Percentiles rank a stretch among this genome's conserved stretches.
phyloP scores from a whole-genome alignment of 2,329 filamentous ascomycete species.

The Purpureocillium takamizusanense region DNA sequence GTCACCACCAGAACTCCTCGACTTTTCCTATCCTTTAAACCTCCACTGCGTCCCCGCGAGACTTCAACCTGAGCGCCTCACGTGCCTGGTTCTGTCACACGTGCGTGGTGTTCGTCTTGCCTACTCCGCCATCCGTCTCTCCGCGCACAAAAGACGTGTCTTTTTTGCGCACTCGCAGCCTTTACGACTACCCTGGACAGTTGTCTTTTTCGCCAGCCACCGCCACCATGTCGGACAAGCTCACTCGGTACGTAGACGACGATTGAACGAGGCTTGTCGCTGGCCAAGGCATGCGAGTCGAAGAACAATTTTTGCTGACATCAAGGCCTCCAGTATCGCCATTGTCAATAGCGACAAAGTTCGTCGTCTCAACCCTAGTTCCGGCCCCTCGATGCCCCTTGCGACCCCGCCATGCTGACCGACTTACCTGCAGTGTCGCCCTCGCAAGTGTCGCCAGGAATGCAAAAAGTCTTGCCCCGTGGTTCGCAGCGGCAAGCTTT shows the following conservation, averaged over 20 bases:
- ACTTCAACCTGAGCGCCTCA: conserved; percentile 2
- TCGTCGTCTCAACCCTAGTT: conserved; percentile 16
- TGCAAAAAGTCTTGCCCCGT: conserved; percentile 99
- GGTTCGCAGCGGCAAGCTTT: conserved; percentile 92
- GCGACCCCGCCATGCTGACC: conserved; percentile 18
- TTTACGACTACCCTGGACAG: conserved; percentile 4
- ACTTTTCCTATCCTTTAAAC: conserved; percentile 2
- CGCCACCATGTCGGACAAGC: conserved; percentile 75
- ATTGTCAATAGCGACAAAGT: conserved; percentile 99
- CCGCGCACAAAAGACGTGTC: not conserved
- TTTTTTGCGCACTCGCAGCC: conserved; percentile 1
- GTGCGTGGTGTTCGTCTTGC: conserved; percentile 1
- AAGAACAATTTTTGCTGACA: conserved; percentile 13
- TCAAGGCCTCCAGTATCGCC: conserved; percentile 63
- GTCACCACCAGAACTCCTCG: conserved; percentile 11
- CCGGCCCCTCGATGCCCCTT: conserved; percentile 6
- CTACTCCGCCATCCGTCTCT: not conserved
- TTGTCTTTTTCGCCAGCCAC: conserved; percentile 6
- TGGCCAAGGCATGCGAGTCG: not conserved
- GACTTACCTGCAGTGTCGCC: conserved; percentile 24
- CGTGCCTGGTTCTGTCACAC: conserved; percentile 10
- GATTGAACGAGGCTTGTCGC: not conserved
- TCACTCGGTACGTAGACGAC: conserved; percentile 68
- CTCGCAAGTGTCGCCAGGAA: conserved; percentile 86
- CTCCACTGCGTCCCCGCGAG: not conserved